Evolutionary conservation across 2,329 filamentous ascomycete species (phyloP), one percentile per base, ranked within the genome.

Genomic region (Trichoderma harzianum): DNA sequence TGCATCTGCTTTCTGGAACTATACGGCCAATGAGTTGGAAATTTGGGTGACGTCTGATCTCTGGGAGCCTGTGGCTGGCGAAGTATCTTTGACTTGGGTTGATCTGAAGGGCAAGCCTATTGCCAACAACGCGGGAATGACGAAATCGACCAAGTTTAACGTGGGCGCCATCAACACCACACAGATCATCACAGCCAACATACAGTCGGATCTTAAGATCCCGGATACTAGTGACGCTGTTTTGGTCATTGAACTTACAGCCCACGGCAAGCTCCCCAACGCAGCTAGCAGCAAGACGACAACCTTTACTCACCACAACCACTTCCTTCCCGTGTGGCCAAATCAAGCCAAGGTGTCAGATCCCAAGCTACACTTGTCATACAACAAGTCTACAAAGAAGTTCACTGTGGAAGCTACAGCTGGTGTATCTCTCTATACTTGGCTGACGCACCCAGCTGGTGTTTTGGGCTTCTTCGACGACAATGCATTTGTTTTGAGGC

Each of bases 1-100:
- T 71, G 83, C 90, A n/a, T 84, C 87, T 1, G 66, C 71, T 16
- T 72, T 72, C 39, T 72, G 71, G 71, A 39, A 72, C 8, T 72
- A 72, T 5, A 58, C 24, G 14, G 36, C 24, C 3, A 69, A 69
- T 5, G 51, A 72, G 10, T 39, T 72, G 14, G 71, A 72, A 6
- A 69, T 72, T 5, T 72, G 74, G 74, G 71, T 74, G 5, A 68
- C 68, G 0, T 75, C 74, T 11, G 74, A 75, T 51, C 58, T 74
- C 18, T 75, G 74, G 73, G 66, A 72, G n/a, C 28, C 67, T 12
- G 43, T 70, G 2, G 65, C 69, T 7, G 73, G 74, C 8, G 43
- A 72, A 8, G 16, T 74, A 5, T 67, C 66, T 11, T 14, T 75
- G 26, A 30, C 43, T 18, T 75, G 73, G 74, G 47, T 74, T 10